Evolutionary conservation across 495 filamentous ascomycete species (phyloP).

Genomic region (Neurospora sp.): DNA sequence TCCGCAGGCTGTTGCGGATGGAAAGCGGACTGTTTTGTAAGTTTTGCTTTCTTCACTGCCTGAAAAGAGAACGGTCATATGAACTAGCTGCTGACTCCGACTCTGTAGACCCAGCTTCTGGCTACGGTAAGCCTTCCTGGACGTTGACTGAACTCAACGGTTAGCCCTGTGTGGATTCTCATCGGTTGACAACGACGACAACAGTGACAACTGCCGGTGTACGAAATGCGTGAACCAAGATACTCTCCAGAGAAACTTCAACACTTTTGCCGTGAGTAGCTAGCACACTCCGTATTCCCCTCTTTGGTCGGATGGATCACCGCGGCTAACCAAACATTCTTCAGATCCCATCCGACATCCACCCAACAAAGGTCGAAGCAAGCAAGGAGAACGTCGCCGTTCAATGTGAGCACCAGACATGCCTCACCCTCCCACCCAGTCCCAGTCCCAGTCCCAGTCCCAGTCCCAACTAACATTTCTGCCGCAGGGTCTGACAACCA

Average conservation of each 20-base stretch:
- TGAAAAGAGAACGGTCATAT: background rate
- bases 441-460: background rate
- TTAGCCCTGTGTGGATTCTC: background rate
- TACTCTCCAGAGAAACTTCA: constrained; percentile 62
- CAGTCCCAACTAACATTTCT: background rate
- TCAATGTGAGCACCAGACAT: constrained; percentile 25
- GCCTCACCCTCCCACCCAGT: background rate
- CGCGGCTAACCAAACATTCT: constrained; percentile 6
- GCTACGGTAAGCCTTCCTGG: constrained; percentile 26
- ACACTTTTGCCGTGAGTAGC: constrained; percentile 48
- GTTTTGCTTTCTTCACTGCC: background rate
- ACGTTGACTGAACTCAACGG: background rate
- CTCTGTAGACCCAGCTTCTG: constrained; percentile 18
- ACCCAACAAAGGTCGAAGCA: constrained; percentile 20
- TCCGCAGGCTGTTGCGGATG: background rate
- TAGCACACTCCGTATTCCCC: background rate
- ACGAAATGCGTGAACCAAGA: constrained; percentile 60
- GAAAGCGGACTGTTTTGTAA: background rate
- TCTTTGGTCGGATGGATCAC: background rate
- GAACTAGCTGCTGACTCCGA: background rate
- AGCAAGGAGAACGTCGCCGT: constrained; percentile 27
- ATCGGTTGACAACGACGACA: background rate
- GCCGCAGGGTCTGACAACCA: constrained; percentile 38
- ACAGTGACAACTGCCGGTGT: constrained; percentile 78
- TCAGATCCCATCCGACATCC: constrained; percentile 44